Base-by-base conservation (phyloP, 1,284 basidiomycete species). In the Cryptococcus wingfieldii region DNA sequence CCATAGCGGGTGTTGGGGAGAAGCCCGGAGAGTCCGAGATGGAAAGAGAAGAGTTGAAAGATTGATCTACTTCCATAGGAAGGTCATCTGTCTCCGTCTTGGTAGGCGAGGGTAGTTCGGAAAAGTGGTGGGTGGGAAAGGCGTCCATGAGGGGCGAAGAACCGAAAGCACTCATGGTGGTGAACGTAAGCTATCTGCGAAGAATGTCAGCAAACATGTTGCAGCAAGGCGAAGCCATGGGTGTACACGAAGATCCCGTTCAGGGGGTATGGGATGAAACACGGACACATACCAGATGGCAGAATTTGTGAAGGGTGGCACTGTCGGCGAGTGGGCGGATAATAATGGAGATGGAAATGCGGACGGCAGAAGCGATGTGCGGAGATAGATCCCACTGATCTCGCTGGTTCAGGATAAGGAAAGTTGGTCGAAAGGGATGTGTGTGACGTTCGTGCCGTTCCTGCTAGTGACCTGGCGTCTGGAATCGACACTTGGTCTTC, bases 41-140 rank as follows among this genome's bases (percentile, higher is more conserved):
- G 13, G 70, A 72, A 68, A 77, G 69, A 53, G 73, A 74, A 42
- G 74, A 73, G 64, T 73, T 76, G 70, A 77, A 77, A 4, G 74
- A 76, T 54, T 70, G 69, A 57, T 77, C 75, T 38, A 77, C 73
- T 25, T 77, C 75, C 44, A 67, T 64, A 6, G 74, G 72, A 8
- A 77, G 59, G 47, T 75, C 74, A 27, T 8, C 27, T 27, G 64
- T 64, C 38, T 74, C 74, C 31, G 74, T 75, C 31, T 60, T 56
- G 5, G 72, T 73, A 0, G 74, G 74, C 14, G 74, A 75, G 0
- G 70, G 64, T 1, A 71, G 69, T 3, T 72, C 73, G 46, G 61
- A 58, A 48, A 70, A 70, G 2, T 64, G 61, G 51, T 59, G 58
- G 19, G 61, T 60, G 6, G 66, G 62, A 50, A 72, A 74, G 3